Conservation (phyloP, 306 rosid species). For the Glycine latifolia region DNA sequence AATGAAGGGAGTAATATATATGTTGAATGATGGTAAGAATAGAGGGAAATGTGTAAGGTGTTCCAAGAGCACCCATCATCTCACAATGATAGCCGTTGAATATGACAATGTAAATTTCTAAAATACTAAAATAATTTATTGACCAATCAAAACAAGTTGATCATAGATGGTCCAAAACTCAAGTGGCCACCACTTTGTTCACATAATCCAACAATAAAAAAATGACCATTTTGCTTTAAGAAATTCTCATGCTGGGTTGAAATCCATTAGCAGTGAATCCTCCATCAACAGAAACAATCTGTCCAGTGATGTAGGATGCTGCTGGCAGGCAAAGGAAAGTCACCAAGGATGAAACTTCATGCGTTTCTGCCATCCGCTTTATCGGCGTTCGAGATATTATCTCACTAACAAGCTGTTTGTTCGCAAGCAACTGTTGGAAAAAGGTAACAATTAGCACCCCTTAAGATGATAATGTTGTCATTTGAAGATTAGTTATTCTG, state of each 20-base stretch:
- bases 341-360: slow-evolving; percentile 88
- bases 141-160: background rate
- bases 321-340: slow-evolving; percentile 85
- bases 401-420: slow-evolving; percentile 55
- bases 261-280: slow-evolving; percentile 75
- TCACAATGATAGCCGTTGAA: background rate
- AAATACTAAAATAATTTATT: background rate
- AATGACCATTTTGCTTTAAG: slow-evolving; percentile 32
- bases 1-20: no score
- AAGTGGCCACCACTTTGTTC: background rate
- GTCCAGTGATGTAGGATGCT: slow-evolving; percentile 89
- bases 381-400: slow-evolving; percentile 64
- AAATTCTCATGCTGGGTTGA: slow-evolving; percentile 51
- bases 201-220: background rate
- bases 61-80: background rate
- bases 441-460: background rate
- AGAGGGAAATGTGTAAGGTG: background rate
- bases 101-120: background rate
- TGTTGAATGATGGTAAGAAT: no score
- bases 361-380: slow-evolving; percentile 73
- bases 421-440: slow-evolving; percentile 56
- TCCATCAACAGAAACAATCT: slow-evolving; percentile 79
- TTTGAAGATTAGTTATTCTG: slow-evolving; percentile 6
- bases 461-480: slow-evolving; percentile 16
- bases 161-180: background rate